Conservation (phyloP, 495 filamentous ascomycete species). For the Gamarada debralockiae region DNA sequence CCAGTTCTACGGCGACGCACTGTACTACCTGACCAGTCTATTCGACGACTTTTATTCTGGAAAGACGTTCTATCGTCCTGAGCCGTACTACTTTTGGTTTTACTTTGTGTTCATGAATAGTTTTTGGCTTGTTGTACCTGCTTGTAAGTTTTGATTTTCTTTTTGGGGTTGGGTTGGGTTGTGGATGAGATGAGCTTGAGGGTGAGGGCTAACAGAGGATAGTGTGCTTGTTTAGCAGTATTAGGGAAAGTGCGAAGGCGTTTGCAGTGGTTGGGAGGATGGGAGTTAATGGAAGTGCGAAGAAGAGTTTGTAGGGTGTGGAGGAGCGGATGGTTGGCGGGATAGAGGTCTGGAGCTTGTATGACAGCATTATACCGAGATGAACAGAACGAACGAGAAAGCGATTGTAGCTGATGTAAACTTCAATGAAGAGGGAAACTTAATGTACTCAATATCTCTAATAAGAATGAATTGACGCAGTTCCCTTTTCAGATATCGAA, state of each 20-base stretch:
- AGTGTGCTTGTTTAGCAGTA: constrained; percentile 16
- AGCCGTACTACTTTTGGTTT: constrained; percentile 50
- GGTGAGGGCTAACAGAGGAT: no score
- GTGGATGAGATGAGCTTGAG: no score
- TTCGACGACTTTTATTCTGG: constrained; percentile 41
- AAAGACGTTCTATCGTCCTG: constrained; percentile 46
- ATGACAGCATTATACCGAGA: no score
- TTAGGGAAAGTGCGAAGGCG: constrained; percentile 10
- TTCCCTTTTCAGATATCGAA: not conserved
- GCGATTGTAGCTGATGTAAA: no score
- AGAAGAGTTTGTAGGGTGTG: constrained; percentile 9
- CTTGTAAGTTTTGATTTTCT: constrained; percentile 33
- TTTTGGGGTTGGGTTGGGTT: no score
- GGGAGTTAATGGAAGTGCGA: not conserved
- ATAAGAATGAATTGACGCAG: no score
- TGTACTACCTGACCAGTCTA: constrained; percentile 52
- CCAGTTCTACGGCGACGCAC: constrained; percentile 52
- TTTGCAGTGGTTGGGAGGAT: constrained; percentile 8
- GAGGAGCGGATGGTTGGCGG: no score
- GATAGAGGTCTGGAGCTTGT: no score
- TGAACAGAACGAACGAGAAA: no score
- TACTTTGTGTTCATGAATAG: constrained; percentile 54
- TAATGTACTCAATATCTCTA: no score
- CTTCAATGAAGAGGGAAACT: no score
- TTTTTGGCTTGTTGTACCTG: constrained; percentile 55